These are phyloP conservation scores for Bryum argenteum DNA, from an alignment of 225 moss, liverwort and hornwort genomes.

Conservation along the genomic window DNA sequence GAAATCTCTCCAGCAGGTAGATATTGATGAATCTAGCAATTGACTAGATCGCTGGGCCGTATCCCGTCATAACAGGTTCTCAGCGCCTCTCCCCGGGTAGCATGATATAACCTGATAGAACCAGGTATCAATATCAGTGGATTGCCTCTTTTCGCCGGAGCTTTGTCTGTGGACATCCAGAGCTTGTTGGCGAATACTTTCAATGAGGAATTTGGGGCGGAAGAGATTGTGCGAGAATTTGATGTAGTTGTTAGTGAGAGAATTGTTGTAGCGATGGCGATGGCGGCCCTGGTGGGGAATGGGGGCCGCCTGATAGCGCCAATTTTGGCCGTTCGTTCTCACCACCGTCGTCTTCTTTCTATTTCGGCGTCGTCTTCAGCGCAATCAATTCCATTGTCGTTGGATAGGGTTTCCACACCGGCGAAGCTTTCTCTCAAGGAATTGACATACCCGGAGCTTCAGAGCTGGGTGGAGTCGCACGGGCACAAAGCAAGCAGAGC, in stretches of 20 bases:
- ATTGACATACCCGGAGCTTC: slow-evolving; percentile 49
- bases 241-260: background rate
- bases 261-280: slow-evolving; percentile 9
- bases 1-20: no score
- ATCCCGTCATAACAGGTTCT: no score
- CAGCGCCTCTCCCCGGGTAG: no score
- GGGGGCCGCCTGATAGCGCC: slow-evolving; percentile 35
- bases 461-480: slow-evolving; percentile 70
- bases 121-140: no score
- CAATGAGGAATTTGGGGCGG: no score
- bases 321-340: slow-evolving; percentile 13
- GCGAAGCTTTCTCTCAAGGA: slow-evolving; percentile 45
- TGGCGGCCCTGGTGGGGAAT: slow-evolving; percentile 41
- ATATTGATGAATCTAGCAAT: no score
- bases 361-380: slow-evolving; percentile 25
- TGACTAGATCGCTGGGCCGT: no score
- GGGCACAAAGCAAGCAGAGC: slow-evolving; percentile 76
- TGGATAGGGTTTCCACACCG: background rate
- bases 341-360: slow-evolving; percentile 16
- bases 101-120: no score
- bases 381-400: slow-evolving; percentile 1
- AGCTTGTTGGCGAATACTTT: no score
- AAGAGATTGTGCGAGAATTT: no score
- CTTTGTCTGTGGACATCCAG: no score
- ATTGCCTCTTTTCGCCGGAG: no score